phyloP scores from a whole-genome alignment of 176 grass and related monocot species.

The Oryza australiensis region DNA sequence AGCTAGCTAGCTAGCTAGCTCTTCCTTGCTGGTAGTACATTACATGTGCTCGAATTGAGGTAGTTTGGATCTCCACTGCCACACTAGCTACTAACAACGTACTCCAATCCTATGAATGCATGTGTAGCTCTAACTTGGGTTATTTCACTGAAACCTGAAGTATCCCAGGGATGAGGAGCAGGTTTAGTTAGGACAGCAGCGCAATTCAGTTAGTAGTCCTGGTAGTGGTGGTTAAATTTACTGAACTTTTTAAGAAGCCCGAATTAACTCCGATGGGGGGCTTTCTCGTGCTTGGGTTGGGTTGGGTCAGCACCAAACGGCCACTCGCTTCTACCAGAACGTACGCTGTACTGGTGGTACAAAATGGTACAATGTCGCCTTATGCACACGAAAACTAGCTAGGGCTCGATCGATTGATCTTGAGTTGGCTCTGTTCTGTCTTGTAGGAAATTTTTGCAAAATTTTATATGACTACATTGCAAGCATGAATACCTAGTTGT shows the following conservation, averaged over 20 bases:
- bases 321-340: background rate
- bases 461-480: no score
- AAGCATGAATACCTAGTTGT: no score
- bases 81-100: background rate
- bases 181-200: constrained; percentile 1
- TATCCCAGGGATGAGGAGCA: constrained; percentile 3
- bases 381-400: background rate
- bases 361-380: background rate
- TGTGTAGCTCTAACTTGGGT: background rate
- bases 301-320: constrained; percentile 27
- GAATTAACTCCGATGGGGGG: constrained; percentile 27
- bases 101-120: background rate
- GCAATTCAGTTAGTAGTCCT: constrained; percentile 35
- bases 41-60: background rate
- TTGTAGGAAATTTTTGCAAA: background rate
- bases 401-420: background rate
- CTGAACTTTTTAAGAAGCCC: constrained; percentile 3
- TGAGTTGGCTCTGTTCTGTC: background rate
- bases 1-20: background rate
- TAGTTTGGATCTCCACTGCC: constrained; percentile 6
- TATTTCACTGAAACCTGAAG: background rate
- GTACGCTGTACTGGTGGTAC: background rate
- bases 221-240: constrained; percentile 35
- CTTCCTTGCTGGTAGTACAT: background rate
- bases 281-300: constrained; percentile 38